These are phyloP conservation scores for Psophocarpus tetragonolobus DNA, from an alignment of 306 rosid species.

Conservation along the genomic window DNA sequence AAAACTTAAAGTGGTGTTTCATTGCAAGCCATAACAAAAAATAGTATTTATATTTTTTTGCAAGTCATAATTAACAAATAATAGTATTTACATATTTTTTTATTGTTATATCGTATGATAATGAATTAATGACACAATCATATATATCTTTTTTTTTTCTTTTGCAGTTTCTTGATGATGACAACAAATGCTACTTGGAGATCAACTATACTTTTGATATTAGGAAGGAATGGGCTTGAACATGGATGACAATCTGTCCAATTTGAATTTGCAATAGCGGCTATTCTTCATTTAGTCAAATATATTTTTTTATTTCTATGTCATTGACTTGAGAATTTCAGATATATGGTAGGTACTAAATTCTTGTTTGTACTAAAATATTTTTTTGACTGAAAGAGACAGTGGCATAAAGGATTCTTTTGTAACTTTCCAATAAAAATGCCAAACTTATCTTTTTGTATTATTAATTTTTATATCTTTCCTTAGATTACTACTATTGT, in stretches of 20 bases:
- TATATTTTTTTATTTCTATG: background rate
- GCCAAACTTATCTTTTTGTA: background rate
- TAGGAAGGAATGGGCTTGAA: slow-evolving; percentile 66
- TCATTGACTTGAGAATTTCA: background rate
- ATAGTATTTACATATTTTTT: background rate
- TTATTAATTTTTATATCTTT: background rate
- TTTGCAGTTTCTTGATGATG: slow-evolving; percentile 76
- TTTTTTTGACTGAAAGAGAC: background rate
- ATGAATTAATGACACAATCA: background rate
- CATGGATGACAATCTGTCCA: slow-evolving; percentile 1
- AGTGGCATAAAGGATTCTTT: background rate
- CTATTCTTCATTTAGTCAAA: slow-evolving; percentile 29
- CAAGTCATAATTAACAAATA: background rate
- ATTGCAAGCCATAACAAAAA: background rate
- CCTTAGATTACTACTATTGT: background rate
- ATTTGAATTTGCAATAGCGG: slow-evolving; percentile 11
- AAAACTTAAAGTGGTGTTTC: background rate
- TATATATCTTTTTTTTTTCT: background rate
- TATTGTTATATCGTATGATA: background rate
- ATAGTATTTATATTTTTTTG: background rate
- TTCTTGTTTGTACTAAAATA: background rate
- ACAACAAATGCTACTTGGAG: slow-evolving; percentile 81
- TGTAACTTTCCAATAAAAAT: slow-evolving; percentile 10
- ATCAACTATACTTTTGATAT: slow-evolving; percentile 78
- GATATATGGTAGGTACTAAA: background rate